Conservation (phyloP, 768 basidiomycete genomes). For the Boletus rex-veris region DNA sequence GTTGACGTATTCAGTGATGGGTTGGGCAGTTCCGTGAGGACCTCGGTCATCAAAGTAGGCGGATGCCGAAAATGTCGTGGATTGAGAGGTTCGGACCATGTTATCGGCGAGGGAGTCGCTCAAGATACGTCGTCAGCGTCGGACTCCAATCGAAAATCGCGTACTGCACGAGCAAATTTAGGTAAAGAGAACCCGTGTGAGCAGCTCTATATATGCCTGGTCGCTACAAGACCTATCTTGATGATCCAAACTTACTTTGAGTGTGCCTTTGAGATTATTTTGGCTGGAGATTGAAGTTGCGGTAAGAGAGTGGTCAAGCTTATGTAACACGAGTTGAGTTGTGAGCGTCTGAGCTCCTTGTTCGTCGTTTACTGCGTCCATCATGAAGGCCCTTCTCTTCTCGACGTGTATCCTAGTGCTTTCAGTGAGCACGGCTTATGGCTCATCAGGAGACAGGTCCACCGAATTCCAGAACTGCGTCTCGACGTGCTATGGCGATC, state of each 20-base stretch:
- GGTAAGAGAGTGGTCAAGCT: constrained; percentile 1
- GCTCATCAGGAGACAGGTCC: constrained; percentile 35
- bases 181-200: not conserved
- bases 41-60: constrained; percentile 79
- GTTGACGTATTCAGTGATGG: constrained; percentile 75
- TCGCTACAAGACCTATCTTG: too few species aligned
- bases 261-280: too few species aligned
- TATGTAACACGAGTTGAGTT: constrained; percentile 13
- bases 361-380: not conserved
- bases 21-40: constrained; percentile 63
- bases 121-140: too few species aligned
- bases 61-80: constrained; percentile 65
- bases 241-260: too few species aligned
- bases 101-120: not conserved
- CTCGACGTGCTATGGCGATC: constrained; percentile 29
- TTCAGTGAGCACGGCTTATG: constrained; percentile 4
- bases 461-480: constrained; percentile 37
- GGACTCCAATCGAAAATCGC: not conserved
- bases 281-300: not conserved
- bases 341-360: not conserved
- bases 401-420: constrained; percentile 13
- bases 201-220: not conserved
- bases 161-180: not conserved
- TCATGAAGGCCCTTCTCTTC: constrained; percentile 15
- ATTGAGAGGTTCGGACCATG: constrained; percentile 39